Base-by-base conservation (phyloP, 495 filamentous ascomycete genomes). In the Penicillium salamii region DNA sequence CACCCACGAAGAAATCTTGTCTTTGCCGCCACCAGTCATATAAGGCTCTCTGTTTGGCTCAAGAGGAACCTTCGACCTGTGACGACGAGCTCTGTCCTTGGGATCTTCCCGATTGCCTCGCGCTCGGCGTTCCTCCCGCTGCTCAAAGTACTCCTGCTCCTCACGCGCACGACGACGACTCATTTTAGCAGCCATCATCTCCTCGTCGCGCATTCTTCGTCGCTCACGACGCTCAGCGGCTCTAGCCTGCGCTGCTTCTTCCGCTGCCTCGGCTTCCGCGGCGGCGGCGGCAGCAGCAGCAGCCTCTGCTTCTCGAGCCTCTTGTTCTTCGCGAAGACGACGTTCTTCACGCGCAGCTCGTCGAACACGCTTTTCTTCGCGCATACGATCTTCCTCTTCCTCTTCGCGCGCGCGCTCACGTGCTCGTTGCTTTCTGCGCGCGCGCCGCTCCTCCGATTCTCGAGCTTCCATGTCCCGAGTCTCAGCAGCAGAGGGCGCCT, bases 1-100 rank as follows among this genome's bases (percentile, higher is more conserved):
- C 3, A 85, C 76, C 81, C 81, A 85, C 3, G 77, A 80, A 2
- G 78, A 74, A 37, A 78, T 84, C 58, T 85, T 82, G 43, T 83
- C 77, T 55, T 67, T 68, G 28, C 62, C 62, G 28, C 56, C 66
- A 24, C 65, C 64, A 26, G 59, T 43, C 63, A 65, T 67, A 51
- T 62, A 53, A 8, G 65, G 65, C 5, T 46, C 51, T 7, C 28
- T 46, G 5, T 18, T 20, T 17, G 43, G 47, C 20, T 52, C 60
- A 11, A 59, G 59, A 2, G 57, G 46, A 0, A 55, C 61, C 19
- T 58, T 65, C 18, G 68, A 68, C 42, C 57, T 66, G 5, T 67
- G 68, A 18, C 65, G 70, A 41, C 55, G 62, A 18, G 58, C 37
- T 21, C 56, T 8, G 12, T 32, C 29, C 29, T 32, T 65, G 8